Evolutionary conservation across 345 rosid genomes (phyloP).

Genomic region (Rhodamnia rubescens): DNA sequence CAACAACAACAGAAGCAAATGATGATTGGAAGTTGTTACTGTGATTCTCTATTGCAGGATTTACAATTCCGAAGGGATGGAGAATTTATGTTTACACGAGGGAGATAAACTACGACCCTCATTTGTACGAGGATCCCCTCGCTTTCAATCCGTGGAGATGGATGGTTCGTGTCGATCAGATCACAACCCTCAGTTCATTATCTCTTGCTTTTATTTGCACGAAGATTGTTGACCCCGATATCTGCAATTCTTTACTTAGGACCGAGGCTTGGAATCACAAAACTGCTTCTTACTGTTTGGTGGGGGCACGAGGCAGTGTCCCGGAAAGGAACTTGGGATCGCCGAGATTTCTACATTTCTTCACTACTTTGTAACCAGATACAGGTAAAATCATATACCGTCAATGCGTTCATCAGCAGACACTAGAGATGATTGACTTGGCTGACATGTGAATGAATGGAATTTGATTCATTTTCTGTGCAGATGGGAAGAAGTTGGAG

Average conservation of each 20-base stretch:
- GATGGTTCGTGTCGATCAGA: constrained; percentile 23
- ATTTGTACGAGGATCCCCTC: constrained; percentile 48
- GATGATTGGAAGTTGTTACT: neutral
- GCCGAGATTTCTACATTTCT: constrained; percentile 77
- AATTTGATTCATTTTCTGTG: neutral
- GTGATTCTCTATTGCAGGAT: constrained; percentile 12
- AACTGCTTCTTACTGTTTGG: constrained; percentile 62
- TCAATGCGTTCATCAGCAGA: neutral
- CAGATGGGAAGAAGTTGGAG: constrained; percentile 55
- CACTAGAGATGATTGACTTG: neutral
- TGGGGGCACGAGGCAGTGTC: constrained; percentile 78
- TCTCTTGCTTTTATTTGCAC: neutral
- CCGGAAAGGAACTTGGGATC: constrained; percentile 87
- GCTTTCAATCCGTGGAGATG: constrained; percentile 84
- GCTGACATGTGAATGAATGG: neutral
- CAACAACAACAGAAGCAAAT: neutral
- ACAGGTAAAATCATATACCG: constrained; percentile 26
- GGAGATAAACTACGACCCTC: constrained; percentile 63
- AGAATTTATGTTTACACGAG: constrained; percentile 57
- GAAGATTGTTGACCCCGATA: neutral
- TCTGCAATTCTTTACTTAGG: constrained; percentile 20
- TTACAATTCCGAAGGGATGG: constrained; percentile 41
- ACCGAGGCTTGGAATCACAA: constrained; percentile 54
- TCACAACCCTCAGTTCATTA: neutral
- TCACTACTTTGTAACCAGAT: constrained; percentile 78